Conservation (phyloP, 495 filamentous ascomycete genomes). For the Lentithecium fluviatile region DNA sequence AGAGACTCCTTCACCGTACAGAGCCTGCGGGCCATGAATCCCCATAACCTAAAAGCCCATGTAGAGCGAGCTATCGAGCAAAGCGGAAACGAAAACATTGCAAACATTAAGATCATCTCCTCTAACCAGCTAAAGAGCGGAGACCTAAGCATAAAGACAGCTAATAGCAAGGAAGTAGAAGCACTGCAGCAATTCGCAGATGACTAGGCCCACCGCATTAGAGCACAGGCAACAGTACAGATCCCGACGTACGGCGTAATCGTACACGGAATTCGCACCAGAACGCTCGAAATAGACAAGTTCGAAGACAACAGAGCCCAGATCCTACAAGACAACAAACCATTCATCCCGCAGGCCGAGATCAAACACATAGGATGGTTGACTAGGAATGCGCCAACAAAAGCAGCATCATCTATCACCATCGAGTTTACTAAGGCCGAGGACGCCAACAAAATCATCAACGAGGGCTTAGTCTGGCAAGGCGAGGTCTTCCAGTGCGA, state of each 20-base stretch:
- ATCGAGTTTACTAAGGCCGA: not conserved
- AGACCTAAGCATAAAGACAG: slow-evolving; percentile 8
- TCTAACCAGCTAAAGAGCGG: slow-evolving; percentile 16
- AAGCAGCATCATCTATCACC: not conserved
- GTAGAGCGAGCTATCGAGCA: slow-evolving; percentile 1
- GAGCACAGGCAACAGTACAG: slow-evolving; percentile 2
- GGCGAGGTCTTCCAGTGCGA: not conserved
- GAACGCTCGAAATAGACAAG: slow-evolving; percentile 9
- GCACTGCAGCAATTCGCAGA: not conserved
- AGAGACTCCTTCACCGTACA: not conserved
- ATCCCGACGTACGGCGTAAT: slow-evolving; percentile 6
- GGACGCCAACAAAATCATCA: too few relatives aligned
- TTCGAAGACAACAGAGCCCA: slow-evolving; percentile 11
- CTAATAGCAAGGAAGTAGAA: too few relatives aligned
- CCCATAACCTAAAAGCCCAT: not conserved
- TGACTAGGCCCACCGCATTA: not conserved
- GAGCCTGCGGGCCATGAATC: slow-evolving; percentile 1
- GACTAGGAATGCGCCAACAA: too few relatives aligned
- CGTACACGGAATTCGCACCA: slow-evolving; percentile 3
- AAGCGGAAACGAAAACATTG: slow-evolving; percentile 9
- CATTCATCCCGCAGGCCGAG: too few relatives aligned
- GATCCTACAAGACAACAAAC: slow-evolving; percentile 12
- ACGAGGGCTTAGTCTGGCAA: too few relatives aligned
- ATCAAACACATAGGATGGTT: too few relatives aligned
- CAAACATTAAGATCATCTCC: not conserved